Evolutionary conservation across 2,329 filamentous ascomycete species (phyloP).

Genomic region (Curvularia sp.): DNA sequence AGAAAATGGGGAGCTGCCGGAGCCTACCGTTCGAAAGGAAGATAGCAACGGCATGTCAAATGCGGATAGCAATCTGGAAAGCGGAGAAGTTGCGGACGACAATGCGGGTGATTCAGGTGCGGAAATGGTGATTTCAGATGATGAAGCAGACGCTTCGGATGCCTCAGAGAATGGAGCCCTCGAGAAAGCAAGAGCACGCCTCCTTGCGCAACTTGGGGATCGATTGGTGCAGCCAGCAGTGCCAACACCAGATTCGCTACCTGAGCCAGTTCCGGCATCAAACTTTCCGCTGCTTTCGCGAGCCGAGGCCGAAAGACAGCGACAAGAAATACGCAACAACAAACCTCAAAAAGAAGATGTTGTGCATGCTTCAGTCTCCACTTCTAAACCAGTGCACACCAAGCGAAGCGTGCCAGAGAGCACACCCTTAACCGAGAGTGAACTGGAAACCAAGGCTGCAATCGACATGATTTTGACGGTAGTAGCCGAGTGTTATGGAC

Average conservation of each 20-base stretch:
- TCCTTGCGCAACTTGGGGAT: slow-evolving; percentile 53
- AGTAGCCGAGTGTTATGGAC: slow-evolving; percentile 86
- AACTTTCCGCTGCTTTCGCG: slow-evolving; percentile 17
- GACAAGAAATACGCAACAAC: slow-evolving; percentile 23
- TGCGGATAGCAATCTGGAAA: not conserved
- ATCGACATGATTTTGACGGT: slow-evolving; percentile 92
- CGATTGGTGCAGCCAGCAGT: slow-evolving; percentile 33
- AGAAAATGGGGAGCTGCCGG: not conserved
- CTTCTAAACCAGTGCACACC: slow-evolving; percentile 1
- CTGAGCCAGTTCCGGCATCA: not conserved
- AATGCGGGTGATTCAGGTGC: slow-evolving; percentile 19
- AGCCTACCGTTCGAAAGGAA: not conserved
- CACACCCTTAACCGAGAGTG: slow-evolving; percentile 52
- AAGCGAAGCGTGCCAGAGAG: not conserved
- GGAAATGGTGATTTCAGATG: slow-evolving; percentile 34
- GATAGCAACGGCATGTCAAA: not conserved
- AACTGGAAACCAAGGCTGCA: slow-evolving; percentile 64
- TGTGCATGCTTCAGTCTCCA: not conserved
- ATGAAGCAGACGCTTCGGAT: slow-evolving; percentile 22
- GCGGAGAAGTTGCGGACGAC: slow-evolving; percentile 2
- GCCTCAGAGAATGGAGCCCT: slow-evolving; percentile 45
- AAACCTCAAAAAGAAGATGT: slow-evolving; percentile 6
- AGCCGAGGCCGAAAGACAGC: slow-evolving; percentile 33
- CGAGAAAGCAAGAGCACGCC: slow-evolving; percentile 58
- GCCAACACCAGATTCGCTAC: slow-evolving; percentile 8